Evolutionary conservation across 1,284 basidiomycete genomes (phyloP), one percentile per base, ranked within the genome.

Genomic region (Marasmius tenuissimus): DNA sequence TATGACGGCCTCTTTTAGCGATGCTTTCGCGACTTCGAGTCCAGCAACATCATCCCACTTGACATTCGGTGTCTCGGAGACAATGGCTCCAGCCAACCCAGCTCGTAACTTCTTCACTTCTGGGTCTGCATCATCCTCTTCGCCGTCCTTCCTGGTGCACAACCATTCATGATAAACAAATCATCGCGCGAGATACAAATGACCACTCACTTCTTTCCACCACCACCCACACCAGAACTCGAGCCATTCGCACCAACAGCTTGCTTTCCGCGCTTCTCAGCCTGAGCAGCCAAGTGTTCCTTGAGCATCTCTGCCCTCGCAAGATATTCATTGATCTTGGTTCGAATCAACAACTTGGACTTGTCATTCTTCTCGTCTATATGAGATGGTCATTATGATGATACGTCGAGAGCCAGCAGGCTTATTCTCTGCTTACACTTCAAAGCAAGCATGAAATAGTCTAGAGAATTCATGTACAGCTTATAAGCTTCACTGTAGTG

Each of bases 1-100:
- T 71, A 99, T 98, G 73, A 99, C 97, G 40, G 97, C 97, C 75
- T 99, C 97, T 76, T 99, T 98, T 69, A 99, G 79, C 11, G 97
- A 87, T 61, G 97, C 96, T 77, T 99, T 99, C 39, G 97, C 97
- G 45, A 87, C 91, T 70, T 95, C 93, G 8, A 99, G 84, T 57
- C 97, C 97, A 8, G 97, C 97, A 48, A 99, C 96, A 74, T 99
- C 97, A 72, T 98, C 96, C 97, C 97, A 99, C 70, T 89, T 90
- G 27, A 99, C 93, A 73, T 99, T 96, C 16, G 97, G 97, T 66
- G 90, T 97, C 78, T 99, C 97, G 11, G 91, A 85, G 16, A 99
- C 74, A 68, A 99, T 98, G 10, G 96, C 96, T 49, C 88, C 89
- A 20, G 93, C 85, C 4, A 99, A 82, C 4, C 92, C 94, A 1